phyloP scores from a whole-genome alignment of 2,329 filamentous ascomycete species.

The Cryphonectria carpinicola region DNA sequence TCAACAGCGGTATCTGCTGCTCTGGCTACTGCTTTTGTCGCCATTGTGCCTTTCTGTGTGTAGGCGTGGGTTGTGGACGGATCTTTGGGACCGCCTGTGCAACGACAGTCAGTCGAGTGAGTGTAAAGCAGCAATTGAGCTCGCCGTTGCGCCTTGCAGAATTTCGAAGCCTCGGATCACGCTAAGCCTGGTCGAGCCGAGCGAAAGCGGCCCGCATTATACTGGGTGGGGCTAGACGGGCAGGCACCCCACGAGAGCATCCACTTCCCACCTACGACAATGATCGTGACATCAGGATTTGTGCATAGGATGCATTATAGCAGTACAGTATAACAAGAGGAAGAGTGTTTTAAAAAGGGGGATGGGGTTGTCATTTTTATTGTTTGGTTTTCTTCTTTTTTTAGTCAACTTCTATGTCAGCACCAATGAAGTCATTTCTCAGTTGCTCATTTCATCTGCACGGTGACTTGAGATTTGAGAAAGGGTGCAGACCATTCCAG shows the following conservation, averaged over 20 bases:
- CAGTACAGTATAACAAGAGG: neutral
- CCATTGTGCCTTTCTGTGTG: conserved; percentile 18
- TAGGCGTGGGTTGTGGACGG: neutral
- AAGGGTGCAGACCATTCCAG: conserved; percentile 17
- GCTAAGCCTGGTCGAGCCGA: conserved; percentile 14
- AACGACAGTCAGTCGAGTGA: conserved; percentile 5
- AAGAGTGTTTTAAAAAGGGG: neutral
- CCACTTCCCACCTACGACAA: neutral
- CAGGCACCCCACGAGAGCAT: conserved; percentile 10
- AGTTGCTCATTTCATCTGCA: conserved; percentile 20
- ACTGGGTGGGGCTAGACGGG: conserved; percentile 9
- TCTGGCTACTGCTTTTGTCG: conserved; percentile 35
- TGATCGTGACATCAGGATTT: neutral
- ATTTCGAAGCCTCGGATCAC: conserved; percentile 11
- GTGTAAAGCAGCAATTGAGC: neutral
- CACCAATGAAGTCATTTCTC: conserved; percentile 16
- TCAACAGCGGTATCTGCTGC: conserved; percentile 34
- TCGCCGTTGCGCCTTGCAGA: conserved; percentile 14
- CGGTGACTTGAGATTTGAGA: conserved; percentile 10
- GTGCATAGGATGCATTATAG: neutral
- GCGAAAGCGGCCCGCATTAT: conserved; percentile 15
- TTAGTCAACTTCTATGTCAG: conserved; percentile 13
- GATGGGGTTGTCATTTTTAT: conserved; percentile 11
- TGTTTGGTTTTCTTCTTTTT: conserved; percentile 17
- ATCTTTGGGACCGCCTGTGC: conserved; percentile 8